phyloP scores from a whole-genome alignment of 2,329 filamentous ascomycete genomes.

The Aschersonia sp. region DNA sequence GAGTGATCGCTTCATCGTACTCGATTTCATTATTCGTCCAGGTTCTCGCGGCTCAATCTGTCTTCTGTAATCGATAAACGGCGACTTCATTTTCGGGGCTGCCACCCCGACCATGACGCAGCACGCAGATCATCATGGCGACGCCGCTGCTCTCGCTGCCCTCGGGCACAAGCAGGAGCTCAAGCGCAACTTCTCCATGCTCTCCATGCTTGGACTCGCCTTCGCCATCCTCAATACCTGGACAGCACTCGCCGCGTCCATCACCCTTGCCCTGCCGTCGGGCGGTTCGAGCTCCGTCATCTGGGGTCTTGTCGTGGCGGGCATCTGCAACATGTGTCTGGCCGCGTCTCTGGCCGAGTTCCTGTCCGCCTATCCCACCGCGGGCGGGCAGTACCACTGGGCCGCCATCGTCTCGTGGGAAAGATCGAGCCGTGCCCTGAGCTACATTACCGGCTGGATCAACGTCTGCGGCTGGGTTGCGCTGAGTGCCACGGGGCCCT shows the following conservation, averaged over 20 bases:
- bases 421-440: slow-evolving; percentile 44
- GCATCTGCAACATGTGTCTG: slow-evolving; percentile 55
- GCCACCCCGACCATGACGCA: background rate
- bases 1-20: too few relatives aligned
- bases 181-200: slow-evolving; percentile 32
- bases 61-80: too few relatives aligned
- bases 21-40: too few relatives aligned
- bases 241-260: slow-evolving; percentile 32
- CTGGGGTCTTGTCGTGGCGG: slow-evolving; percentile 50
- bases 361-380: slow-evolving; percentile 45
- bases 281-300: slow-evolving; percentile 58
- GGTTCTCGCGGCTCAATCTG: too few relatives aligned
- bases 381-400: slow-evolving; percentile 57
- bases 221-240: slow-evolving; percentile 36
- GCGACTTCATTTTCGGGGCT: too few relatives aligned
- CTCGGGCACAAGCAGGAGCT: slow-evolving; percentile 34
- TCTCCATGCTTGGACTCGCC: slow-evolving; percentile 31
- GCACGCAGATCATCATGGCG: slow-evolving; percentile 8
- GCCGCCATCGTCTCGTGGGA: slow-evolving; percentile 49
- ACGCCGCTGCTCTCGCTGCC: slow-evolving; percentile 24
- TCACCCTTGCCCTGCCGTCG: slow-evolving; percentile 42
- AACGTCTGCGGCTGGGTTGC: slow-evolving; percentile 60
- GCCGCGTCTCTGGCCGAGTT: slow-evolving; percentile 59
- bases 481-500: slow-evolving; percentile 51
- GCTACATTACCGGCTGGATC: slow-evolving; percentile 61